Base-by-base conservation (phyloP, 2,329 filamentous ascomycete species). In the Aspergillus luchuensis region DNA sequence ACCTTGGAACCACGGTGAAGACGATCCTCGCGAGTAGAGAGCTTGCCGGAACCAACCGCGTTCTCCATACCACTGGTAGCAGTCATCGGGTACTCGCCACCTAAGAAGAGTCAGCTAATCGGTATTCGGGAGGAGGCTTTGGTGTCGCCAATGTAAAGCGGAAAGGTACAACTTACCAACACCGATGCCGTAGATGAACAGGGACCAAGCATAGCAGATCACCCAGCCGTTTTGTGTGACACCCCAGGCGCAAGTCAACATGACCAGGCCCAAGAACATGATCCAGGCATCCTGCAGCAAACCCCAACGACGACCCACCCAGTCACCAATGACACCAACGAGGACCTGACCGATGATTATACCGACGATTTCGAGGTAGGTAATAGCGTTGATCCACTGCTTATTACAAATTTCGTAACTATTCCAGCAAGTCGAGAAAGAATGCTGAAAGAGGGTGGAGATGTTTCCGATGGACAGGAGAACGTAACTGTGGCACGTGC, bases 341-440 rank as follows among this genome's bases (percentile, higher is more conserved):
- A 47, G 2, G 7, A 56, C 28, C 39, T 56, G 53, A 1, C 53
- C 53, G 39, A 56, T 33, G 17, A 56, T 56, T 15, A 56, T 56
- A n/a, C 53, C 53, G n/a, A 56, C n/a, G 23, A 56, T 56, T 13
- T 56, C 53, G 6, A 56, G 39, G 41, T 56, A 56, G n/a, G 53
- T 47, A 5, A 56, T 23, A 11, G 53, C 53, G 25, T 43, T 30
- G 10, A 56, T n/a, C 53, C 53, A 56, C 23, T 45, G 23, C 25
- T 45, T 47, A 17, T 43, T 45, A 45, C 53, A 56, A 13, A 56
- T 47, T 41, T 56, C 53, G 41, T 56, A 47, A 5, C 17, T 56
- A 8, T 19, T n/a, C 53, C 53, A 56, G 23, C 53, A 56, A 2
- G 53, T 11, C 13, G 19, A 21, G 11, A 56, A 56, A 10, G 53